A percentile compares a stretch with the other conserved stretches of the same genome.
phyloP scores from a whole-genome alignment of 176 grass and related monocot species.

The Cenchrus purpureus region DNA sequence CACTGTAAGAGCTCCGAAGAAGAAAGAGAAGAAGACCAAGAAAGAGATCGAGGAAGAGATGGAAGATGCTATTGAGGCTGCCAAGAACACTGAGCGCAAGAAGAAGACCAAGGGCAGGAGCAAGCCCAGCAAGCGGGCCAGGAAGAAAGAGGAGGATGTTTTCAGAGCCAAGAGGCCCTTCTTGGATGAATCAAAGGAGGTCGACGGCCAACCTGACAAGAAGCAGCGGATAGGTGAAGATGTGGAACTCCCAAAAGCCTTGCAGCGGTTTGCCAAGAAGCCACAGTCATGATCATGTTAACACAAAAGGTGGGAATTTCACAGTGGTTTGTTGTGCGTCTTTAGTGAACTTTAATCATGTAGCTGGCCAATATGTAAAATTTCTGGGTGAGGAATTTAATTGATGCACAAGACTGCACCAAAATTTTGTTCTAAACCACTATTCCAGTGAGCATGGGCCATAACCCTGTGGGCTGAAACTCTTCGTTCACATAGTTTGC shows the following conservation, averaged over 20 bases:
- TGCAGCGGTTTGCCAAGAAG: slow-evolving; percentile 69
- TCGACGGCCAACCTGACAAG: slow-evolving; percentile 38
- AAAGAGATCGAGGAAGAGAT: slow-evolving; percentile 64
- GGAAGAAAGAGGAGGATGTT: slow-evolving; percentile 69
- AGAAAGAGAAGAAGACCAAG: slow-evolving; percentile 65
- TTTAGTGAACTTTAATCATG: not conserved
- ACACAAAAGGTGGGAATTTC: not conserved
- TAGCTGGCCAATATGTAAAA: not conserved
- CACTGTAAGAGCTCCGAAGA: slow-evolving; percentile 53
- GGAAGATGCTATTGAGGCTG: slow-evolving; percentile 55
- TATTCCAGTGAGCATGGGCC: not conserved
- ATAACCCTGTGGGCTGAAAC: too few relatives aligned
- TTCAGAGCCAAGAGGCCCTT: slow-evolving; percentile 71
- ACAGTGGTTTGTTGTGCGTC: not conserved
- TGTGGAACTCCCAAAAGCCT: slow-evolving; percentile 59
- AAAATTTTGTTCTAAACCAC: not conserved
- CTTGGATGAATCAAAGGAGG: slow-evolving; percentile 49
- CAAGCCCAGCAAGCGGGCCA: slow-evolving; percentile 79
- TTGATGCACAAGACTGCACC: slow-evolving; percentile 1
- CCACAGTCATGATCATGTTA: slow-evolving; percentile 15
- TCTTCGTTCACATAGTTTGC: not conserved
- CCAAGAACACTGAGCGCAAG: slow-evolving; percentile 60
- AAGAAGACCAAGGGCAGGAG: slow-evolving; percentile 96
- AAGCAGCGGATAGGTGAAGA: slow-evolving; percentile 45
- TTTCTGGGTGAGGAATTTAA: not conserved